Conservation (phyloP, 345 rosid genomes). For the Brassica rapa region DNA sequence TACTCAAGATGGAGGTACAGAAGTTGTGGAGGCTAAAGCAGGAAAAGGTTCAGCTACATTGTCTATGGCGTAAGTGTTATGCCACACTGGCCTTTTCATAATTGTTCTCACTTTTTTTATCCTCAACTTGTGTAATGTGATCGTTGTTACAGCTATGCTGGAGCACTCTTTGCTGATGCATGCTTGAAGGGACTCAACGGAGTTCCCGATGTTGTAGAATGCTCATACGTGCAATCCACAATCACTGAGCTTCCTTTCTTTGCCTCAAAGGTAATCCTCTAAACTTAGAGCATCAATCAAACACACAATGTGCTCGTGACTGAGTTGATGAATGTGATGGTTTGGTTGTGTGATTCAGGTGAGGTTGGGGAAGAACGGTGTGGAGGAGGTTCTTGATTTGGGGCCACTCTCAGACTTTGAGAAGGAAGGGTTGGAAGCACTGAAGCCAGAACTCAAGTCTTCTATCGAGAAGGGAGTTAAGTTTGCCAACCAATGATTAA, state of each 20-base stretch:
- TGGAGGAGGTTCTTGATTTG: neutral
- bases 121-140: neutral
- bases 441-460: neutral
- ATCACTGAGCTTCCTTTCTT: constrained; percentile 2
- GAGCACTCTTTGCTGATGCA: neutral
- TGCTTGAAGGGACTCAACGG: neutral
- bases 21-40: constrained; percentile 91
- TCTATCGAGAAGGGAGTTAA: neutral
- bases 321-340: neutral
- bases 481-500: neutral
- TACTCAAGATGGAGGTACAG: constrained; percentile 90
- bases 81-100: neutral
- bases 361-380: neutral
- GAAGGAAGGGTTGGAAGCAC: neutral
- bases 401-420: neutral
- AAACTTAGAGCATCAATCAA: constrained; percentile 6
- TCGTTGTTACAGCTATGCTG: constrained; percentile 20
- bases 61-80: constrained; percentile 81
- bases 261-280: constrained; percentile 34
- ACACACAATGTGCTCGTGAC: neutral
- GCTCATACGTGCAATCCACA: neutral
- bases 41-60: constrained; percentile 91
- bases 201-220: neutral
- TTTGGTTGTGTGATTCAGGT: constrained; percentile 37
- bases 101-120: neutral